Evolutionary conservation across 208 protist genomes (phyloP).

Genomic region (Acanthamoeba triangularis): DNA sequence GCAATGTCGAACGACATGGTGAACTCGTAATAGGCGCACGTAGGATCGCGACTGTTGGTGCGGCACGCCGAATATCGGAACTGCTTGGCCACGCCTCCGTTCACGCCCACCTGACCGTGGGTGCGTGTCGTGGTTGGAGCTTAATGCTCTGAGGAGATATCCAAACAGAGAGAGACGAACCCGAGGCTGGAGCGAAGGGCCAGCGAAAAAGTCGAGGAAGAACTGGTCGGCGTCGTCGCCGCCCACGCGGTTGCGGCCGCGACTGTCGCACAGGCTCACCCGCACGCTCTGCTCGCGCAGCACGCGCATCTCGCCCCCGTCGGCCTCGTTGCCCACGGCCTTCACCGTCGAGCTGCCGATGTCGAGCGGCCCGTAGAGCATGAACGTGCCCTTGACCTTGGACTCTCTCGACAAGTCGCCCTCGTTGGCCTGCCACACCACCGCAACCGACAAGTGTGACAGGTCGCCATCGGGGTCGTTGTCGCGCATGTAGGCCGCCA

Average conservation of each 20-base stretch:
- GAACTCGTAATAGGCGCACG: constrained; percentile 63
- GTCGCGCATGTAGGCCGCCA: too few species aligned
- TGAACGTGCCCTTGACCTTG: too few species aligned
- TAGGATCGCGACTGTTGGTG: background rate
- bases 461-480: too few species aligned
- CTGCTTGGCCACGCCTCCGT: background rate
- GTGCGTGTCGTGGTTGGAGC: too few species aligned
- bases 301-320: constrained; percentile 26
- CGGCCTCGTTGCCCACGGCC: constrained; percentile 30
- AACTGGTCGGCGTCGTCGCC: constrained; percentile 24
- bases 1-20: constrained; percentile 57
- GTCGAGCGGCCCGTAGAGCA: background rate
- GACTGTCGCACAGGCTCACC: background rate
- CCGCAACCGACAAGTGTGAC: too few species aligned
- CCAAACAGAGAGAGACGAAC: background rate
- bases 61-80: constrained; percentile 21
- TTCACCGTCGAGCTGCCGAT: background rate
- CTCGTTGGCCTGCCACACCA: too few species aligned
- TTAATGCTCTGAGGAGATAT: too few species aligned
- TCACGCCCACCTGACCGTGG: background rate
- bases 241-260: constrained; percentile 9
- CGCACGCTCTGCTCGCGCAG: constrained; percentile 16
- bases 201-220: background rate
- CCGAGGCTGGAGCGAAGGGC: background rate
- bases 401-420: too few species aligned